Conservation (phyloP, 2,329 filamentous ascomycete genomes). For the Paraphaeosphaeria minitans region DNA sequence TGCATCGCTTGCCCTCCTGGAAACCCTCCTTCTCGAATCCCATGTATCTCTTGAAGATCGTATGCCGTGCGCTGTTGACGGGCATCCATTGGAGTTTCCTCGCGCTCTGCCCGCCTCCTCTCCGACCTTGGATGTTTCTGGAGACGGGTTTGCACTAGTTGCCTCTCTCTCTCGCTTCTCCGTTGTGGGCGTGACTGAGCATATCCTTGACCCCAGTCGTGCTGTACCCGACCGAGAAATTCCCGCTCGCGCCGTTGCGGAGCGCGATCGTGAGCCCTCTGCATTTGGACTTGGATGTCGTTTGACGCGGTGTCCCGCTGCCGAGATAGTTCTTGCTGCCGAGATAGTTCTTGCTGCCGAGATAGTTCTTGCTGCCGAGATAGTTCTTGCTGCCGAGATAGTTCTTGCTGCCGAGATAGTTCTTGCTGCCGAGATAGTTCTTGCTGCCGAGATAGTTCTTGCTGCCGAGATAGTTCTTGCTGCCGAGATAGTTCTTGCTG, state of each 20-base stretch:
- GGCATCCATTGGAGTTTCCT: conserved; percentile 9
- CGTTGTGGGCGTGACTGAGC: neutral
- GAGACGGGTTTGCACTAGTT: neutral
- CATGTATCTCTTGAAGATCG: conserved; percentile 5
- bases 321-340: conserved; percentile 1
- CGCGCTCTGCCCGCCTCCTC: neutral
- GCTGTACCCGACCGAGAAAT: neutral
- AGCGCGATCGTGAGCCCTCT: neutral
- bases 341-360: conserved; percentile 4
- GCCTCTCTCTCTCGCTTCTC: neutral
- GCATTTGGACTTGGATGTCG: neutral
- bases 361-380: conserved; percentile 1
- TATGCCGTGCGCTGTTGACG: conserved; percentile 14
- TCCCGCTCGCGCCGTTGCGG: neutral
- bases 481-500: conserved; percentile 2
- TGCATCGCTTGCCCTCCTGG: neutral
- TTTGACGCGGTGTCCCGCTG: conserved; percentile 7
- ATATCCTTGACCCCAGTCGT: neutral
- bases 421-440: conserved; percentile 5
- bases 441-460: conserved; percentile 1
- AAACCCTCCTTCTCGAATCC: neutral
- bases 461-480: conserved; percentile 3
- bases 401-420: conserved; percentile 1
- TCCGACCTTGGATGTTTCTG: neutral
- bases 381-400: conserved; percentile 1